Evolutionary conservation across 352 stramenopile genomes (phyloP), one percentile per base, ranked within the genome.

Genomic region (Phytopythium boreale): DNA sequence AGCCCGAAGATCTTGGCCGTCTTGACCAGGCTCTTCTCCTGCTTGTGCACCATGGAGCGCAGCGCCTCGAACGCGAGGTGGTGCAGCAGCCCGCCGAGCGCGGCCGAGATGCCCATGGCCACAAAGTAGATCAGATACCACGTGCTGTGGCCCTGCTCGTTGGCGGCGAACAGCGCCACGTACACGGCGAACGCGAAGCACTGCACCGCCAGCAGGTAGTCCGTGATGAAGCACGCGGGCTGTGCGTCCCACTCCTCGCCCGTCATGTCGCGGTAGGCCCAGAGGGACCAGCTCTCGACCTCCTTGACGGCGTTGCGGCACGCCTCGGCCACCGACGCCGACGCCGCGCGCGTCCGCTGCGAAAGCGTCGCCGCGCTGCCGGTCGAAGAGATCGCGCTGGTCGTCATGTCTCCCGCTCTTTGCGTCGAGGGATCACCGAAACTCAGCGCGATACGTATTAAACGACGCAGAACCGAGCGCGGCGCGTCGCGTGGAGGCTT

Each of bases 101-200:
- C 81, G 22, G 87, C 84, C 44, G 83, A 93, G 61, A 87, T 91
- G 41, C 87, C 87, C 26, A 95, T 77, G 53, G 85, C 87, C 59
- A 92, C 75, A 67, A 95, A 94, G 79, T 95, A 95, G 67, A 92
- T 91, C 46, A 94, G 44, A 66, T 94, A 94, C 87, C 85, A 94
- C 61, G 77, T 67, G 29, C 76, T 55, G 46, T 87, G 68, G 56
- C 69, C 72, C 55, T 82, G 76, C 26, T 88, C 79, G 29, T 77
- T 75, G 20, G 72, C 68, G 17, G 80, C 80, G 47, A 89, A 91
- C n/a, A 93, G 73, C n/a, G 74, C 74, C 47, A 93, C 77, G 71
- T 95, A 95, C 20, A 83, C 70, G 55, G 84, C 76, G 70, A 90
- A 93, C 53, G 79, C 76, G 61, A 95, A 95, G 73, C 83, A 93